Evolutionary conservation across 176 grass and related monocot species (phyloP), one percentile per base, ranked within the genome.

Genomic region (Saccharum officinarum): DNA sequence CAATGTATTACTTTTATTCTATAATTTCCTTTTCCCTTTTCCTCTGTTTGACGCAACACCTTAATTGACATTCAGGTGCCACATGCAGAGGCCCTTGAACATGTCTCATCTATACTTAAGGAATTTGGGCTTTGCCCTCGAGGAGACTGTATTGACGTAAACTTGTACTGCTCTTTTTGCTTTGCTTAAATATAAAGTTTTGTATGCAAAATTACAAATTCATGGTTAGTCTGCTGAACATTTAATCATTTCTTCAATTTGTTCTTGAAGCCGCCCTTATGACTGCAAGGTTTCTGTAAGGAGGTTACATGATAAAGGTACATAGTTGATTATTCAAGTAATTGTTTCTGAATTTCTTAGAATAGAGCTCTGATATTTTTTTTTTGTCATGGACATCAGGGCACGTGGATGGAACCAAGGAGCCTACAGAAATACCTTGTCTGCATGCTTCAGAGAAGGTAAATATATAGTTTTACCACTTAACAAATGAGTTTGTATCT

Each of bases 121-220:
- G 50, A 71, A 18, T 82, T 60, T 31, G 80, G 80, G 22, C 59
- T 82, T 82, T 55, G 2, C 36, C 80, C 80, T 4, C 41, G n/a
- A 40, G 34, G 34, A 22, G 49, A 40, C 52, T 28, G 0, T 23
- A 18, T 57, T 72, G 50, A 71, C 52, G 23, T 39, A 40, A 82
- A 72, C 23, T 49, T 82, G 80, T 82, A 81, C 10, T 68, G 13
- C 67, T 28, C 8, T 8, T 81, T 69, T 20, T 40, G 50, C 47
- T 57, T 82, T 28, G 12, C 30, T 67, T 34, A 6, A 34, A 36
- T 66, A 33, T 66, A 33, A 17, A 16, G 12, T 10, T 55, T 40
- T 52, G 3, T 57, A 26, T 70, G 66, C 63, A 64, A 64, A 64
- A 0, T 54, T 54, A 54, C 6, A 54, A 0, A 18, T 70, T 25